Conservation (phyloP, 164 flowering plant species). For the Berberis thunbergii region DNA sequence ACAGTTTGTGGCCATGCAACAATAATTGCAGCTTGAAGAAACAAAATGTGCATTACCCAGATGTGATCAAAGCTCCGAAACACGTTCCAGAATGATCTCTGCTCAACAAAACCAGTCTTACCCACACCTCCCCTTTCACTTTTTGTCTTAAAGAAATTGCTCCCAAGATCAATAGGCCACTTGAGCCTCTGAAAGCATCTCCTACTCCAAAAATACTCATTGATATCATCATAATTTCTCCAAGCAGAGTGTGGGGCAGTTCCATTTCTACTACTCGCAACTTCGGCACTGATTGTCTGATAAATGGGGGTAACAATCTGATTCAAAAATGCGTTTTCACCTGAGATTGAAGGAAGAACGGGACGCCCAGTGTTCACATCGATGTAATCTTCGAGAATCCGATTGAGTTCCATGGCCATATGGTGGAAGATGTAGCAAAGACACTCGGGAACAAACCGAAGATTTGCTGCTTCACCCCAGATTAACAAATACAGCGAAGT, state of each 20-base stretch:
- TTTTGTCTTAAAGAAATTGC: slow-evolving; percentile 36
- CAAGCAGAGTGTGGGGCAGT: slow-evolving; percentile 83
- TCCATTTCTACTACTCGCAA: slow-evolving; percentile 62
- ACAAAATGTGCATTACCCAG: slow-evolving; percentile 73
- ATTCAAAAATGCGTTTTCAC: slow-evolving; percentile 52
- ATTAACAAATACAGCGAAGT: slow-evolving; percentile 54
- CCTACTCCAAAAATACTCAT: slow-evolving; percentile 89
- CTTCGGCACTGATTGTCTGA: slow-evolving; percentile 43
- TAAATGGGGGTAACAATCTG: slow-evolving; percentile 60
- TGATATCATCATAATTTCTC: slow-evolving; percentile 94
- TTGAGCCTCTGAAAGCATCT: slow-evolving; percentile 49
- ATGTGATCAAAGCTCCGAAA: slow-evolving; percentile 84
- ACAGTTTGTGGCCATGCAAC: slow-evolving; percentile 56
- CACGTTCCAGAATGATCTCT: slow-evolving; percentile 89
- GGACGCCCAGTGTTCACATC: slow-evolving; percentile 59
- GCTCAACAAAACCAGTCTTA: slow-evolving; percentile 94
- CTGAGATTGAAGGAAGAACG: slow-evolving; percentile 33
- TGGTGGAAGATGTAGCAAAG: slow-evolving; percentile 75
- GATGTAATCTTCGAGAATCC: slow-evolving; percentile 48
- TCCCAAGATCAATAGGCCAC: slow-evolving; percentile 63
- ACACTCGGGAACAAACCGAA: slow-evolving; percentile 77
- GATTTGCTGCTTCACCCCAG: slow-evolving; percentile 92
- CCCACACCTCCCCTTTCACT: slow-evolving; percentile 38
- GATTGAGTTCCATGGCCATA: slow-evolving; percentile 71
- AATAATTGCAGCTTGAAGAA: slow-evolving; percentile 65